These are phyloP conservation scores for Sesbania bispinosa DNA, from an alignment of 306 rosid species.

Conservation along the genomic window DNA sequence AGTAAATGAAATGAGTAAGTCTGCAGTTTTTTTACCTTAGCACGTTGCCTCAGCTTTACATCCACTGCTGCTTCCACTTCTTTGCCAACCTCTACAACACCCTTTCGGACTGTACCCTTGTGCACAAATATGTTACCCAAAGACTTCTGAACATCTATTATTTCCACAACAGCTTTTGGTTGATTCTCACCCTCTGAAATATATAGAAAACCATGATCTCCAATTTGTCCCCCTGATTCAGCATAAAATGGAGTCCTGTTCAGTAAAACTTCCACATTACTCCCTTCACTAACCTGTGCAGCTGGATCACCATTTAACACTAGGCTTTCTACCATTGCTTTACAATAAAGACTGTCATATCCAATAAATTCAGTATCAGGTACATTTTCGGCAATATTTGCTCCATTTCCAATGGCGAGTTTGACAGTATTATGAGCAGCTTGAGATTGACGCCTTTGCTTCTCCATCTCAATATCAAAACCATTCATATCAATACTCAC, in stretches of 20 bases:
- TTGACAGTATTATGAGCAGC: slow-evolving; percentile 88
- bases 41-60: slow-evolving; percentile 82
- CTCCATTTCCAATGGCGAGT: slow-evolving; percentile 65
- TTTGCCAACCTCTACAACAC: slow-evolving; percentile 82
- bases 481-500: slow-evolving; percentile 72
- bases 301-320: slow-evolving; percentile 76
- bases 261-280: slow-evolving; percentile 76
- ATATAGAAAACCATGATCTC: slow-evolving; percentile 80
- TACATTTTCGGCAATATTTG: slow-evolving; percentile 53
- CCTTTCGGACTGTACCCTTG: slow-evolving; percentile 81
- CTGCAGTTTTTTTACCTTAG: slow-evolving; percentile 52
- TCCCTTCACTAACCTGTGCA: slow-evolving; percentile 66
- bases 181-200: slow-evolving; percentile 54
- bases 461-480: slow-evolving; percentile 91
- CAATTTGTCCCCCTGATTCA: slow-evolving; percentile 98
- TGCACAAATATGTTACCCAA: slow-evolving; percentile 82
- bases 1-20: not conserved
- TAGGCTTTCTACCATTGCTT: slow-evolving; percentile 75
- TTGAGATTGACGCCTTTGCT: slow-evolving; percentile 94
- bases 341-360: slow-evolving; percentile 69
- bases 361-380: slow-evolving; percentile 90
- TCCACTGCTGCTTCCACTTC: slow-evolving; percentile 91
- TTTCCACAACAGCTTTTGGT: slow-evolving; percentile 67
- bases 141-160: slow-evolving; percentile 86
- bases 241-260: slow-evolving; percentile 93